Conservation (phyloP, 2,329 filamentous ascomycete species). For the Chaetomium globosum region DNA sequence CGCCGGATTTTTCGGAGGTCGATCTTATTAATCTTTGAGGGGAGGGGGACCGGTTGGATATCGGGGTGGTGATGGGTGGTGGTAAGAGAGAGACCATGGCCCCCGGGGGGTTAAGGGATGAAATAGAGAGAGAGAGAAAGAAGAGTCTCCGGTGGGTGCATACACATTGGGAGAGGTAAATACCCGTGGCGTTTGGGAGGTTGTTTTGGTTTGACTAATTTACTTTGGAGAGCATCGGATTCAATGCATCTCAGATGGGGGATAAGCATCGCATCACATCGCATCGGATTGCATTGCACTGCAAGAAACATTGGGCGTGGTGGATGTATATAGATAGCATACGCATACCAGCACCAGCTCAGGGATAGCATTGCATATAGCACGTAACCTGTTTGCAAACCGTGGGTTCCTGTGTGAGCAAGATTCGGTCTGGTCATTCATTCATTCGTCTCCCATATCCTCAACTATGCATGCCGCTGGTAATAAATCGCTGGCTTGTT, state of each 20-base stretch:
- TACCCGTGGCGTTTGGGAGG: slow-evolving; percentile 5
- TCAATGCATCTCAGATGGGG: neutral
- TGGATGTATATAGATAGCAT: slow-evolving; percentile 7
- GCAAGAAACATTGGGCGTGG: neutral
- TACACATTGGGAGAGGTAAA: neutral
- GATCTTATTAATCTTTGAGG: slow-evolving; percentile 77
- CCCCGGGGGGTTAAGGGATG: slow-evolving; percentile 4
- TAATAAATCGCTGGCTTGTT: neutral
- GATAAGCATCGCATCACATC: slow-evolving; percentile 5
- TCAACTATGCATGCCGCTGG: no score
- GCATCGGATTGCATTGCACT: neutral
- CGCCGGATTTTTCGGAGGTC: slow-evolving; percentile 86
- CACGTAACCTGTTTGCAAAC: neutral
- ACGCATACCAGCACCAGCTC: slow-evolving; percentile 3
- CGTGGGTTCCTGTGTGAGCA: neutral
- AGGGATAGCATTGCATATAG: slow-evolving; percentile 13
- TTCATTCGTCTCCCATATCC: no score
- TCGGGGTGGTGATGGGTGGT: neutral
- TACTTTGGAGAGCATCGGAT: slow-evolving; percentile 10
- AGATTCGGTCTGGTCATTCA: neutral
- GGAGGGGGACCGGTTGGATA: neutral
- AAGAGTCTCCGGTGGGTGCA: neutral
- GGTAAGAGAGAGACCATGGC: slow-evolving; percentile 42
- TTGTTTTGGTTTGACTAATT: neutral
- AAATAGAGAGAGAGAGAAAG: neutral